Conservation (phyloP, 2,329 filamentous ascomycete genomes). For the Fusarium temperatum region DNA sequence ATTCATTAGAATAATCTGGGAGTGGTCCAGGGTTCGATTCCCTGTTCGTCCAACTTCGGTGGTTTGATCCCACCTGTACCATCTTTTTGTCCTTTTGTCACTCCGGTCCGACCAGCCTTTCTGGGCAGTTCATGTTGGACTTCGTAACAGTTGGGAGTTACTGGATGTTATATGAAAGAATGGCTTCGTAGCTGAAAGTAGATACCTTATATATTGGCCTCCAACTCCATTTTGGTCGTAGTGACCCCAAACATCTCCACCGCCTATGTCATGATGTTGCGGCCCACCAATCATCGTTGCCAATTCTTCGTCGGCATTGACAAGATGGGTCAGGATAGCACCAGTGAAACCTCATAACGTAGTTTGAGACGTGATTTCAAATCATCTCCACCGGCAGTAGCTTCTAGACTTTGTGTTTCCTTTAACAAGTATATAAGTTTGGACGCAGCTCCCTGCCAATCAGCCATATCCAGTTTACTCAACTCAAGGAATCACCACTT, state of each 20-base stretch:
- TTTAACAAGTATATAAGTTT: neutral
- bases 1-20: neutral
- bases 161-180: neutral
- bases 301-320: neutral
- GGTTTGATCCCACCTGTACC: neutral
- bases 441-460: too few species aligned
- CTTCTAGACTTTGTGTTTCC: neutral
- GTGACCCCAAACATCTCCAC: neutral
- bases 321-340: neutral
- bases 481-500: too few species aligned
- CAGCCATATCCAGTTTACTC: too few species aligned
- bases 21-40: slow-evolving; percentile 9
- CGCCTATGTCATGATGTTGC: neutral
- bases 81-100: neutral
- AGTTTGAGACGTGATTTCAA: slow-evolving; percentile 1
- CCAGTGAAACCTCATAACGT: neutral
- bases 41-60: neutral
- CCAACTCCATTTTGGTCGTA: neutral
- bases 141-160: neutral
- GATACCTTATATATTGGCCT: neutral
- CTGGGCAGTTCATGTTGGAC: rapidly evolving
- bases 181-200: neutral
- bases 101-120: too few species aligned
- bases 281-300: neutral
- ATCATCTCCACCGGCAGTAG: neutral